phyloP scores from a whole-genome alignment of 257 asterid species.

The Rehmannia glutinosa region DNA sequence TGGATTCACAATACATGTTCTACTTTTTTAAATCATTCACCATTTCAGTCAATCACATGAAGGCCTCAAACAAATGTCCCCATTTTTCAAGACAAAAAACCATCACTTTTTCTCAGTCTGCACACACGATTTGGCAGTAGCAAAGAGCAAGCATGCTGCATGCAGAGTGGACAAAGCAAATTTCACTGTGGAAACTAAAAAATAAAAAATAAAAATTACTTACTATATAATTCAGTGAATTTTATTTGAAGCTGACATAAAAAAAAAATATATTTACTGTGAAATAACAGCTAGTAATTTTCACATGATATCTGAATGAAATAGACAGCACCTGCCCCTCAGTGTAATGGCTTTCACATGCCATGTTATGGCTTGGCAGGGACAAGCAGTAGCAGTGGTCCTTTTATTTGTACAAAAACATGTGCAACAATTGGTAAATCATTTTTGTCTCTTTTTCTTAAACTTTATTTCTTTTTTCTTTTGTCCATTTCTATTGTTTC shows the following conservation, averaged over 20 bases:
- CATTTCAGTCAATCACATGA: slow-evolving; percentile 11
- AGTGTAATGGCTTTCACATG: slow-evolving; percentile 27
- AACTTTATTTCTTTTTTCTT: background rate
- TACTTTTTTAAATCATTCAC: background rate
- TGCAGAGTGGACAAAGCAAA: too few species aligned
- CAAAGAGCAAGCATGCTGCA: too few species aligned
- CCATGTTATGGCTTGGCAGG: slow-evolving; percentile 26
- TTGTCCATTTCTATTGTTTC: background rate
- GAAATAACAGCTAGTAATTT: background rate
- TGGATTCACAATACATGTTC: slow-evolving; percentile 3
- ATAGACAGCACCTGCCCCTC: slow-evolving; percentile 18
- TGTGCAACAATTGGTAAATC: slow-evolving; percentile 14
- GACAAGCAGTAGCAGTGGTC: slow-evolving; percentile 11
- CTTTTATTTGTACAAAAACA: slow-evolving; percentile 12
- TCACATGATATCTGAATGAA: slow-evolving; percentile 26
- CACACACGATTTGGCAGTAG: too few species aligned
- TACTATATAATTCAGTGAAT: background rate
- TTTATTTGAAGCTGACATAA: background rate
- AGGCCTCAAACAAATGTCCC: slow-evolving; percentile 11
- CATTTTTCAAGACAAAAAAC: slow-evolving; percentile 20
- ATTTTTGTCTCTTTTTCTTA: slow-evolving; percentile 15
- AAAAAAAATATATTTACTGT: background rate
- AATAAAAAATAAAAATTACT: background rate
- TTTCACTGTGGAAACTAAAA: slow-evolving; percentile 13
- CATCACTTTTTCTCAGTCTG: too few species aligned